Conservation (phyloP, 2,329 filamentous ascomycete species). For the Rhynchosporium graminicola region DNA sequence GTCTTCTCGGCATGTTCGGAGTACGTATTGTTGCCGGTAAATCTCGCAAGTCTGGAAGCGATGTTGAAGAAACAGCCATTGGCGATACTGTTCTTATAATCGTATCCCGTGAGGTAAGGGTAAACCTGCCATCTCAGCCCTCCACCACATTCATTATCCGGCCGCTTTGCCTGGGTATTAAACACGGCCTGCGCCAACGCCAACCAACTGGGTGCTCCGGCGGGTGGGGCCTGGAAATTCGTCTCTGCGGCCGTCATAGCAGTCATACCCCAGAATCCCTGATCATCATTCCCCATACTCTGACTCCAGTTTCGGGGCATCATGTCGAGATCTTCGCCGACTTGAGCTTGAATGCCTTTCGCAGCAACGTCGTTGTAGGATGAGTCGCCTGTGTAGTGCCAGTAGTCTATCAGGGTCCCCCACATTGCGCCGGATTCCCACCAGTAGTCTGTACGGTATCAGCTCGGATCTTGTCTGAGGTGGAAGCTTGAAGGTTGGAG, state of each 20-base stretch:
- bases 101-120: constrained; percentile 59
- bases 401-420: constrained; percentile 61
- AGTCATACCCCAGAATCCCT: constrained; percentile 79
- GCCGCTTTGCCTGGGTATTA: constrained; percentile 72
- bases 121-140: constrained; percentile 87
- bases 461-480: constrained; percentile 3
- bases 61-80: constrained; percentile 72
- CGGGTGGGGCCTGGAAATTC: constrained; percentile 68
- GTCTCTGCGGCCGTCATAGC: constrained; percentile 78
- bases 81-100: constrained; percentile 69
- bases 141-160: constrained; percentile 70
- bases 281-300: constrained; percentile 43
- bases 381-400: constrained; percentile 60
- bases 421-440: constrained; percentile 65
- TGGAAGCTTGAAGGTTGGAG: not conserved
- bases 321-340: constrained; percentile 56
- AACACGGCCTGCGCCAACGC: constrained; percentile 77
- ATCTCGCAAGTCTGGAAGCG: constrained; percentile 70
- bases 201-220: constrained; percentile 71
- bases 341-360: constrained; percentile 59
- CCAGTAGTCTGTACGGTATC: constrained; percentile 50
- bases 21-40: constrained; percentile 79
- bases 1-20: constrained; percentile 71
- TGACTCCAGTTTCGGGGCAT: constrained; percentile 52
- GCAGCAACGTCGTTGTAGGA: constrained; percentile 57